Conservation (phyloP, 1,284 basidiomycete species). For the Omphalotus olearius region DNA sequence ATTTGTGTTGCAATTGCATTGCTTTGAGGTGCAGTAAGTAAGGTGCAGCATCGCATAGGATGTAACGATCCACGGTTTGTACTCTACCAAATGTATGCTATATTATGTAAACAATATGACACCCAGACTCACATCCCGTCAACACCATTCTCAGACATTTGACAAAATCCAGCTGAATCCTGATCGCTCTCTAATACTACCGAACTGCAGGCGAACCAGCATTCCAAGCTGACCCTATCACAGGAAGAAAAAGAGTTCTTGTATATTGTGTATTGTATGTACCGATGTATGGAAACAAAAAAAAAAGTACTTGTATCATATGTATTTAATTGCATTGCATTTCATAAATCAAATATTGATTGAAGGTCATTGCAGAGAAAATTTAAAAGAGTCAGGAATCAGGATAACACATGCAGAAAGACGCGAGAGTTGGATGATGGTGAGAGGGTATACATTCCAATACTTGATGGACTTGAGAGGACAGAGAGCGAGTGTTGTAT, state of each 20-base stretch:
- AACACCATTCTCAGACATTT: too few relatives aligned
- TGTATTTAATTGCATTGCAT: background rate
- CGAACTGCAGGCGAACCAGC: too few relatives aligned
- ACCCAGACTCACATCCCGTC: too few relatives aligned
- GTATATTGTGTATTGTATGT: background rate
- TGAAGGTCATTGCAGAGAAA: background rate
- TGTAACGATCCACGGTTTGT: too few relatives aligned
- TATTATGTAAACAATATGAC: too few relatives aligned
- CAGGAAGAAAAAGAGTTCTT: background rate
- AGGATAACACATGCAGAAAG: background rate
- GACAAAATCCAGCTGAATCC: too few relatives aligned
- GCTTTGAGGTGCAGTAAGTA: too few relatives aligned
- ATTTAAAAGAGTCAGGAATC: background rate
- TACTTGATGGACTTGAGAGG: background rate
- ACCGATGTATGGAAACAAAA: background rate
- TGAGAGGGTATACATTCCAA: slow-evolving; percentile 9
- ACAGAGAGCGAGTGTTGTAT: background rate
- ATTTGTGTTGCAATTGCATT: too few relatives aligned
- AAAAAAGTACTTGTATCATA: background rate
- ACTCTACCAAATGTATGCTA: too few relatives aligned
- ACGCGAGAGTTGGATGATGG: background rate
- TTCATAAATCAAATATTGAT: background rate
- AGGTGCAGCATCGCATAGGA: too few relatives aligned
- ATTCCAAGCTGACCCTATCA: too few relatives aligned
- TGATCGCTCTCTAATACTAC: too few relatives aligned